These are phyloP conservation scores for Angophora floribunda DNA, from an alignment of 345 rosid genomes.

Conservation along the genomic window DNA sequence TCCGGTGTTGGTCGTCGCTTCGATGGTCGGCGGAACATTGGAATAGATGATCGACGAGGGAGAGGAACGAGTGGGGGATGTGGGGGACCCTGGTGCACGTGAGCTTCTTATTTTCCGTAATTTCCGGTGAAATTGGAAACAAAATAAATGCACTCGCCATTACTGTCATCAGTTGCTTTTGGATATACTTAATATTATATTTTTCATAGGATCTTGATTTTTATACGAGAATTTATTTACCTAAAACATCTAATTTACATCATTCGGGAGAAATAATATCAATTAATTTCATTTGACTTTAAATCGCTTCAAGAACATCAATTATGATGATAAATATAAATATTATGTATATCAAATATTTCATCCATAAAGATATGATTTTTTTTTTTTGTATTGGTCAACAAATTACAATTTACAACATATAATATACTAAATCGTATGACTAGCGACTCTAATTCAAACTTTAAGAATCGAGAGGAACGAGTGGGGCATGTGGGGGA, in stretches of 20 bases:
- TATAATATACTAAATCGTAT: neutral
- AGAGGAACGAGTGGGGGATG: neutral
- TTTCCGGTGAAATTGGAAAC: neutral
- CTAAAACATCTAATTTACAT: neutral
- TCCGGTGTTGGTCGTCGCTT: neutral
- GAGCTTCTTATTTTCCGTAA: neutral
- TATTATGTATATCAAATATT: rapidly evolving
- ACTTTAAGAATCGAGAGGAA: too few relatives aligned
- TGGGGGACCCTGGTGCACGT: neutral
- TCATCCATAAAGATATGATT: rapidly evolving
- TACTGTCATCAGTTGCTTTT: neutral
- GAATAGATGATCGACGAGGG: neutral
- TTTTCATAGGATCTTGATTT: neutral
- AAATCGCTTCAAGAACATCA: neutral
- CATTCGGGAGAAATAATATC: neutral
- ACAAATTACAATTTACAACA: too few relatives aligned
- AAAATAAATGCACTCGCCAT: neutral
- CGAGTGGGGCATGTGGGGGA: too few relatives aligned
- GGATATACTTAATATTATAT: neutral
- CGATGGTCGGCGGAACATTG: neutral
- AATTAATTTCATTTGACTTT: neutral
- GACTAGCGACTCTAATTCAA: too few relatives aligned
- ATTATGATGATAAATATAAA: neutral
- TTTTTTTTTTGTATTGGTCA: too few relatives aligned
- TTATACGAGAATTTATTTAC: neutral